These are phyloP conservation scores for Didymella keratinophila DNA, from an alignment of 2,329 filamentous ascomycete species.

Conservation along the genomic window DNA sequence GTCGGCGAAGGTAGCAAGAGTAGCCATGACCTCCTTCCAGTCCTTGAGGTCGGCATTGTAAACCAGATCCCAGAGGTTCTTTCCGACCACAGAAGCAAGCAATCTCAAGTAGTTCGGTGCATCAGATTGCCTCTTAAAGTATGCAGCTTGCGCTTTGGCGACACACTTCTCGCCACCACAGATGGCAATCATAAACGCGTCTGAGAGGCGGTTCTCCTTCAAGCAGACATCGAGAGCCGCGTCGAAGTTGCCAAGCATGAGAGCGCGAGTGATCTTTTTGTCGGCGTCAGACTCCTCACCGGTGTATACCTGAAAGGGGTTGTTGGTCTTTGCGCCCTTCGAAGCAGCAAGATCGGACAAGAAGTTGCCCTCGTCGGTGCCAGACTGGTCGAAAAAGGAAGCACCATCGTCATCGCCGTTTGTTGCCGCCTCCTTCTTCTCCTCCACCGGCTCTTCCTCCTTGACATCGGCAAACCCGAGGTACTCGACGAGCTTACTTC, in stretches of 20 bases:
- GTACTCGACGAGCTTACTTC: slow-evolving; percentile 84
- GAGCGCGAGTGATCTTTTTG: slow-evolving; percentile 82
- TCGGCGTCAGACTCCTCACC: slow-evolving; percentile 86
- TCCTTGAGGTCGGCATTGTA: slow-evolving; percentile 91
- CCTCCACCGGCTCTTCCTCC: slow-evolving; percentile 48
- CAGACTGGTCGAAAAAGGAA: slow-evolving; percentile 82
- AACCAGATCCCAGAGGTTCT: slow-evolving; percentile 97
- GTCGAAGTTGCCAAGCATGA: slow-evolving; percentile 91
- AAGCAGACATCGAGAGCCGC: slow-evolving; percentile 89
- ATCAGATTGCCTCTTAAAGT: slow-evolving; percentile 81
- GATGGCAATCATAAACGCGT: slow-evolving; percentile 97
- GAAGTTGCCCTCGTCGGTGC: slow-evolving; percentile 78
- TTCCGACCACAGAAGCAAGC: slow-evolving; percentile 88
- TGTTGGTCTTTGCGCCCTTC: slow-evolving; percentile 91
- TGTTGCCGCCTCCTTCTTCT: slow-evolving; percentile 51
- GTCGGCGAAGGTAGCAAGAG: slow-evolving; percentile 93
- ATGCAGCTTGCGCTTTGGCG: slow-evolving; percentile 90
- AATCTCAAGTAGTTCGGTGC: slow-evolving; percentile 92
- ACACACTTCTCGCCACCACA: slow-evolving; percentile 93
- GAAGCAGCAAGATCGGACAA: slow-evolving; percentile 83
- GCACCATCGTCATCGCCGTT: slow-evolving; percentile 55
- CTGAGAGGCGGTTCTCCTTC: slow-evolving; percentile 87
- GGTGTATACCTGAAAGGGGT: slow-evolving; percentile 88
- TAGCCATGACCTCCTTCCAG: slow-evolving; percentile 98
- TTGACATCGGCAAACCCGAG: slow-evolving; percentile 78